Base-by-base conservation (phyloP, 1,284 basidiomycete species). In the Cronartium quercuum region DNA sequence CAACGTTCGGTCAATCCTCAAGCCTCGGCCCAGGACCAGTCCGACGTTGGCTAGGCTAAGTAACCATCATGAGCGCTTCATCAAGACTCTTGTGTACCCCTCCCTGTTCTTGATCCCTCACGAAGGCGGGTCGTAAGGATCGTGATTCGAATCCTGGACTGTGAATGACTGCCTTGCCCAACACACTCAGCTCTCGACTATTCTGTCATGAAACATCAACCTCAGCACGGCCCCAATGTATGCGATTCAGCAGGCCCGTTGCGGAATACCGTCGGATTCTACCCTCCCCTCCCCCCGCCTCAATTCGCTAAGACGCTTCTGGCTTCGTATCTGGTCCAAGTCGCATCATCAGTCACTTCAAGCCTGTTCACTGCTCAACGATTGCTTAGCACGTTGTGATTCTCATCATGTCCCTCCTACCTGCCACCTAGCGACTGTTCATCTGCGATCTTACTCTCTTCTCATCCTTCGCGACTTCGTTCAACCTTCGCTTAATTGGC, bases 311-410 rank as follows among this genome's bases (percentile, higher is more conserved):
- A 29, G 29, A 57, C 51, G 51, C 51, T 12, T 57, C 21, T 29
- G 29, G 51, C 51, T 57, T 57, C n/a, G 3, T 57, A n/a, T 24
- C n/a, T n/a, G 13, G 24, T 55, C 47, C 47, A 57, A 57, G 51
- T 57, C 51, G 51, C 51, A 57, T 21, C 51, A 57, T 57, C 51
- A 57, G 51, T 57, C 51, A 57, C 18, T 29, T 57, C 51, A 57
- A 7, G 29, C n/a, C 15, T 29, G 29, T 57, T 57, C 21, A 57
- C 51, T 57, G n/a, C 15, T 29, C 51, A 57, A 57, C 51, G 29
- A 9, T 57, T 29, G 5, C 51, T 57, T 57, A 57, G 21, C 51
- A 57, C 51, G 21, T 57, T 57, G 21, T 29, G 21, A n/a, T 57
- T 21, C n/a, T 57, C 7, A 9, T 29, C 51, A 21, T 57, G 29